These are phyloP conservation scores for Trifolium dubium DNA, from an alignment of 306 rosid genomes.

Conservation along the genomic window DNA sequence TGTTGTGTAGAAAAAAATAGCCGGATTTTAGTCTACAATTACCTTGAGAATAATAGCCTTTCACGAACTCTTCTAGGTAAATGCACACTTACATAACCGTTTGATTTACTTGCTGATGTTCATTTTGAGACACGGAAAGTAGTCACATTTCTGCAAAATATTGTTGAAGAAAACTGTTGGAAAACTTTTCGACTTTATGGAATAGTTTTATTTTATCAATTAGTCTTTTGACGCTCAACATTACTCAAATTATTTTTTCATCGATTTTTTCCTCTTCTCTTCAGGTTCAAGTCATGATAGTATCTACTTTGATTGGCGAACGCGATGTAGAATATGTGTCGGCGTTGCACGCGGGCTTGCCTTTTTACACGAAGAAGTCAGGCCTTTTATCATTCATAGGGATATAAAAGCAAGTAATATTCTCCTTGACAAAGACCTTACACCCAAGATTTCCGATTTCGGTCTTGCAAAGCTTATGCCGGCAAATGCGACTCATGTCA, in stretches of 20 bases:
- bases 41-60: constrained; percentile 94
- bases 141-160: background rate
- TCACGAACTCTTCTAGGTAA: constrained; percentile 84
- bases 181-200: constrained; percentile 5
- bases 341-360: constrained; percentile 90
- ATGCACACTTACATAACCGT: constrained; percentile 17
- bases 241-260: constrained; percentile 9
- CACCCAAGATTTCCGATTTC: constrained; percentile 90
- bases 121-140: background rate
- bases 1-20: constrained; percentile 79
- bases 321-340: constrained; percentile 59
- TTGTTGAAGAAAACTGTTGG: constrained; percentile 4
- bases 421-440: constrained; percentile 74
- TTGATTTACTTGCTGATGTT: background rate
- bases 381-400: constrained; percentile 85
- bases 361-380: constrained; percentile 87
- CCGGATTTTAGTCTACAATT: constrained; percentile 90
- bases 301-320: constrained; percentile 70
- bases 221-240: constrained; percentile 16
- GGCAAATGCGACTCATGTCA: constrained; percentile 79
- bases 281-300: constrained; percentile 63
- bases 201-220: constrained; percentile 22
- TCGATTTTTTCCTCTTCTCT: constrained; percentile 38
- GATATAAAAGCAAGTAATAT: constrained; percentile 99
- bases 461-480: constrained; percentile 97